Evolutionary conservation across 2,329 filamentous ascomycete genomes (phyloP), one percentile per base, ranked within the genome.

Genomic region (Trichoderma cornu-damae): DNA sequence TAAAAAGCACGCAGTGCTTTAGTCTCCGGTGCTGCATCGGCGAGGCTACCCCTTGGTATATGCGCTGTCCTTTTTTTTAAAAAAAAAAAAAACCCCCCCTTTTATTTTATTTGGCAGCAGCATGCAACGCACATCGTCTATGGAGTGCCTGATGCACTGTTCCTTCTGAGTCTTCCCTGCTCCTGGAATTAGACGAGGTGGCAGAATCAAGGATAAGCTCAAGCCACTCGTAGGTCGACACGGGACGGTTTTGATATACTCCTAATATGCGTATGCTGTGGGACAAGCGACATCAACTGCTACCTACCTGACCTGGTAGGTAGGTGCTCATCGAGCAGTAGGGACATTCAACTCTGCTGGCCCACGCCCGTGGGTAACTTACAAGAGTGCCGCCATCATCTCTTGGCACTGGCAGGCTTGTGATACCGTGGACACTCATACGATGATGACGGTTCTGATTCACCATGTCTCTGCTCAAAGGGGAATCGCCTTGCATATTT

Each of bases 141-240:
- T 16, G 37, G 16, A 40, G 28, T 12, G 12, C 32, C 32, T 28
- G 47, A 57, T 57, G 47, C 55, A 48, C 42, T 43, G 8, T 44
- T 16, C 46, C 55, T n/a, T 37, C 9, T 18, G 38, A 57, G 22
- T 18, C 20, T 16, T 51, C 54, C 37, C 35, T 49, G 16, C n/a
- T 53, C 42, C 37, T 35, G 43, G 46, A 35, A 26, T 32, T 26
- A 59, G 57, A 59, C 38, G 57, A 59, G 49, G 57, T 50, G 57
- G 28, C 57, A 54, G 42, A 37, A 48, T 20, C 50, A 22, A 26
- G 35, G 43, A 18, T 32, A 43, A 28, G 49, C 35, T 28, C 30
- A 50, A 59, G 37, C 50, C 57, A 59, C 43, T 59, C 30, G 35
- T 37, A 54, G 20, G 35, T 22, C 50, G 57, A 59, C 50, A 59